phyloP scores from a whole-genome alignment of 352 stramenopile species.

The Bremia lactucae region DNA sequence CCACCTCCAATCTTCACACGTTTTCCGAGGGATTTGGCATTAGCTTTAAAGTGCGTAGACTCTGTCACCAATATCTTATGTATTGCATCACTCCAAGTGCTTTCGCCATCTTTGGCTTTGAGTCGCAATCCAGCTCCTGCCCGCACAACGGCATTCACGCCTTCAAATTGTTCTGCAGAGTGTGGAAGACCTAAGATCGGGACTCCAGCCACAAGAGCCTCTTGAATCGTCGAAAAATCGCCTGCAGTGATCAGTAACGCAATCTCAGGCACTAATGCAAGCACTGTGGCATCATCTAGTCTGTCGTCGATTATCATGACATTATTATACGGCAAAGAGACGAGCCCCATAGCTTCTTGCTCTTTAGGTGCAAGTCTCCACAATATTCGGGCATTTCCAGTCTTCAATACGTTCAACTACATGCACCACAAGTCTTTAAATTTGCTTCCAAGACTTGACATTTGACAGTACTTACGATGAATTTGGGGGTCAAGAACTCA shows the following conservation, averaged over 20 bases:
- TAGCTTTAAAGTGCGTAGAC: conserved; percentile 23
- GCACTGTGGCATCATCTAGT: conserved; percentile 35
- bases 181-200: conserved; percentile 64
- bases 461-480: conserved; percentile 44
- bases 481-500: conserved; percentile 36
- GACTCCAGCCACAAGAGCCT: conserved; percentile 45
- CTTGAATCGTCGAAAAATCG: conserved; percentile 43
- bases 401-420: conserved; percentile 50
- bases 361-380: conserved; percentile 52
- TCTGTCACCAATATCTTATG: conserved; percentile 26
- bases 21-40: conserved; percentile 39
- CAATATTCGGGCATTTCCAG: conserved; percentile 35
- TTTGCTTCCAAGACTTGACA: conserved; percentile 5
- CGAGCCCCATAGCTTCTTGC: conserved; percentile 46
- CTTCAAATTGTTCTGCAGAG: conserved; percentile 68
- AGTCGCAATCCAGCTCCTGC: conserved; percentile 40
- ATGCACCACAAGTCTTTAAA: background rate
- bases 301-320: conserved; percentile 44
- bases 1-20: conserved; percentile 55
- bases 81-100: conserved; percentile 21
- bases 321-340: conserved; percentile 27
- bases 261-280: conserved; percentile 27
- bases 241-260: conserved; percentile 55
- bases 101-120: conserved; percentile 24
- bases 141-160: conserved; percentile 44